Evolutionary conservation across 495 filamentous ascomycete species (phyloP).

Genomic region (Penicillium coprophilum): DNA sequence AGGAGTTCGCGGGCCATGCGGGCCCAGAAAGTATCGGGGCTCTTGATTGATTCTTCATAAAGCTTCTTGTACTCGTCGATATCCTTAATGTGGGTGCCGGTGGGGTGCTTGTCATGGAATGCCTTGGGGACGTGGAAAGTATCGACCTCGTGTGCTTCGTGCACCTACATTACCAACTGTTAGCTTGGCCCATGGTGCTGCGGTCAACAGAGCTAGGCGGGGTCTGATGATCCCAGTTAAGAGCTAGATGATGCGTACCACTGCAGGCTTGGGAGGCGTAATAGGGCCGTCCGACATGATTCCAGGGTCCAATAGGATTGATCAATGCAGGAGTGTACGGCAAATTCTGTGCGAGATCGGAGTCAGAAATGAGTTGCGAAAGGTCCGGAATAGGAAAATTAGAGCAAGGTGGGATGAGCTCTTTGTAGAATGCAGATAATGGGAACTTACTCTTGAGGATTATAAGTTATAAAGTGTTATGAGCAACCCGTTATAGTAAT

Average conservation of each 20-base stretch:
- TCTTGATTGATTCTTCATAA: slow-evolving; percentile 94
- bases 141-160: slow-evolving; percentile 81
- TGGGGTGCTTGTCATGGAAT: slow-evolving; percentile 67
- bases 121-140: slow-evolving; percentile 71
- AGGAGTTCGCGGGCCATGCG: slow-evolving; percentile 83
- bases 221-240: not conserved
- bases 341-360: slow-evolving; percentile 3
- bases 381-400: not conserved
- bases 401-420: slow-evolving; percentile 2
- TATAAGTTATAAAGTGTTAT: not conserved
- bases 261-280: slow-evolving; percentile 56
- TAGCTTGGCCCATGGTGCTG: not conserved
- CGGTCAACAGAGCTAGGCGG: not conserved
- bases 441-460: slow-evolving; percentile 1
- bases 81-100: slow-evolving; percentile 63
- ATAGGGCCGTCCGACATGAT: slow-evolving; percentile 66
- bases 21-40: slow-evolving; percentile 90
- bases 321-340: not conserved
- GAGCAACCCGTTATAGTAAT: not conserved
- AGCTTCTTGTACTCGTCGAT: slow-evolving; percentile 87
- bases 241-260: slow-evolving; percentile 51
- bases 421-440: not conserved
- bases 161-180: slow-evolving; percentile 33
- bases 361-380: not conserved
- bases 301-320: slow-evolving; percentile 15